These are phyloP conservation scores for Penicillium antarcticum DNA, from an alignment of 495 filamentous ascomycete species.

Conservation along the genomic window DNA sequence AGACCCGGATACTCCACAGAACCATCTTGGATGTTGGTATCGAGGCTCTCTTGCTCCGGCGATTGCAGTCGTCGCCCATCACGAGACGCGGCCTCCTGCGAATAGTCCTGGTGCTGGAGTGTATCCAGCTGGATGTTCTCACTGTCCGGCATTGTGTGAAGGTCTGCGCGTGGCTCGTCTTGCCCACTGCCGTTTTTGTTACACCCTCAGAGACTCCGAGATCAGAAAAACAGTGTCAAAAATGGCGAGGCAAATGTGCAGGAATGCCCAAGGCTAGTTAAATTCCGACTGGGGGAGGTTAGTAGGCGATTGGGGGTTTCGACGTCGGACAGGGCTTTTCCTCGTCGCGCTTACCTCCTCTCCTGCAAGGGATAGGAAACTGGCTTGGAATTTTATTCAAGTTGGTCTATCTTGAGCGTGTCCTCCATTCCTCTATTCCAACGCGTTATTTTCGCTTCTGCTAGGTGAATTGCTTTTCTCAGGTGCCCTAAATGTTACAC, in stretches of 20 bases:
- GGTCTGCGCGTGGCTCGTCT: neutral
- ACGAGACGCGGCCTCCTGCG: neutral
- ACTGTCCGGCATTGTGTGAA: neutral
- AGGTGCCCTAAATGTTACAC: neutral
- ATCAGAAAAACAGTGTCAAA: neutral
- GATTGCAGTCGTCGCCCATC: neutral
- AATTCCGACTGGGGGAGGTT: neutral
- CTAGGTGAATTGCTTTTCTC: neutral
- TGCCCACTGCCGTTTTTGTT: neutral
- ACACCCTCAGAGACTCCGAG: neutral
- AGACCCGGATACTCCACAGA: neutral
- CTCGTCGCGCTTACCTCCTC: neutral
- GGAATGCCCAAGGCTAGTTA: neutral
- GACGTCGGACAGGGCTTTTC: neutral
- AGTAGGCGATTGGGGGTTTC: neutral
- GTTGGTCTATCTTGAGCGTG: neutral
- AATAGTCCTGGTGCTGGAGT: neutral
- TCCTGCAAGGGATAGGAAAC: neutral
- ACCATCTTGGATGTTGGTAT: neutral
- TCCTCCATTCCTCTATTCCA: neutral
- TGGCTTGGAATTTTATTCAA: neutral
- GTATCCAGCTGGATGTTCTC: neutral
- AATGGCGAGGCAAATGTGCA: neutral
- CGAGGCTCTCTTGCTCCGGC: neutral
- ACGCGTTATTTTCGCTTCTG: neutral